Evolutionary conservation across 352 stramenopile genomes (phyloP), one percentile per base, ranked within the genome.

Genomic region (Globisporangium parvum): DNA sequence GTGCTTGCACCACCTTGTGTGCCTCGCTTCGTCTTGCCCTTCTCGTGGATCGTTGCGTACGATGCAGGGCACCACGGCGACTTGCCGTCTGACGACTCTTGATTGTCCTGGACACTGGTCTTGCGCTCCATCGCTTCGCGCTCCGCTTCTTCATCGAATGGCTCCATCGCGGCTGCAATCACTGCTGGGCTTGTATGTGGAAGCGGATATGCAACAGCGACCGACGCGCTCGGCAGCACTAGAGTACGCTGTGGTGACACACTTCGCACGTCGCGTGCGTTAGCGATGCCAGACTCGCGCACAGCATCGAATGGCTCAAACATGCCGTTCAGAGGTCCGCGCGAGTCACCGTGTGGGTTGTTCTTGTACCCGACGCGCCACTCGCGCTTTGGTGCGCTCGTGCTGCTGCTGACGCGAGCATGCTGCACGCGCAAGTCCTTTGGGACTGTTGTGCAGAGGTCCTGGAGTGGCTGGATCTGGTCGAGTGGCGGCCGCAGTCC

Each of bases 311-410:
- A 70, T 20, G 78, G 75, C 33, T 86, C 71, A 59, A 86, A 86
- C 33, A 71, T 62, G n/a, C 69, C 65, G 20, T 62, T 60, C n/a
- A 79, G 53, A 5, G 66, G 56, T n/a, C 60, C 63, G 41, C 66
- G 41, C 4, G 58, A 50, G 2, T 28, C 26, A 0, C 45, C 57
- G 23, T 70, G 63, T 18, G 67, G 50, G 26, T 67, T 68, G 47
- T 87, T 87, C 26, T 53, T 63, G 57, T 83, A 81, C 5, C 76
- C 73, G 6, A 85, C 54, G 8, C 72, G 67, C 76, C 71, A 85
- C 28, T 73, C 70, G 0, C 56, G 3, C 62, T 71, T 63, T 26
- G 42, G 26, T 23, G n/a, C n/a, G 15, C 47, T 18, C 14, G 6
- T 41, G 14, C 37, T 37, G 33, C 9, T 48, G 42, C 14, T 50